Percentiles rank a stretch among this genome's conserved stretches.
phyloP scores from a whole-genome alignment of 345 rosid species.

The Aurinia saxatilis region DNA sequence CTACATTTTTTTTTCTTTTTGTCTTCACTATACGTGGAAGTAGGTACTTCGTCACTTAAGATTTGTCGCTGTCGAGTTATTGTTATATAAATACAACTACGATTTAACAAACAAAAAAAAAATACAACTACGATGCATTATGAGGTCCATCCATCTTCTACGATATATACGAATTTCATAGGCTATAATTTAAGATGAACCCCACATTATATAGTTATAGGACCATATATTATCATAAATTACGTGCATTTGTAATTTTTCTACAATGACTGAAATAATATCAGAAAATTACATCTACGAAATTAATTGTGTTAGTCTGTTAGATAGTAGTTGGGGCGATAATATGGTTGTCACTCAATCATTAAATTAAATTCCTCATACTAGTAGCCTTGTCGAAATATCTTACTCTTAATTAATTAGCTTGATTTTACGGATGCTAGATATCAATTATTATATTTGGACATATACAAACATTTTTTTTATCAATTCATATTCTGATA shows the following conservation, averaged over 20 bases:
- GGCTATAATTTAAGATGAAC: background rate
- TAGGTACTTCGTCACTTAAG: background rate
- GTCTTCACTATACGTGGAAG: constrained; percentile 13
- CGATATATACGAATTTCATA: background rate
- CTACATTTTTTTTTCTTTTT: background rate
- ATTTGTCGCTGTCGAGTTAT: constrained; percentile 1
- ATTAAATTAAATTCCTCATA: constrained; percentile 19
- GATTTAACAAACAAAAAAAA: no score
- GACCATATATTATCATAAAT: background rate
- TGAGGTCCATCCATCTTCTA: background rate
- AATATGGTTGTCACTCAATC: constrained; percentile 13
- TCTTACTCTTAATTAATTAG: constrained; percentile 4
- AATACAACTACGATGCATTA: background rate
- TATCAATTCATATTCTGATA: background rate
- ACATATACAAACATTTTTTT: background rate
- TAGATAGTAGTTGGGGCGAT: constrained; percentile 25
- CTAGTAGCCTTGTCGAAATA: constrained; percentile 9
- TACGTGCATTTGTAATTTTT: no score
- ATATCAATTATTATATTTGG: constrained; percentile 6
- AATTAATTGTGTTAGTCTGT: constrained; percentile 2
- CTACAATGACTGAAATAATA: no score
- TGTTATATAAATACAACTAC: no score
- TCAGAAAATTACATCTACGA: no score
- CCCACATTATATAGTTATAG: background rate
- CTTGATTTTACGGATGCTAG: background rate